Percentiles rank a stretch among this genome's conserved stretches.
Evolutionary conservation across 1,284 basidiomycete genomes (phyloP).

Genomic region (Ceratobasidium sp.): DNA sequence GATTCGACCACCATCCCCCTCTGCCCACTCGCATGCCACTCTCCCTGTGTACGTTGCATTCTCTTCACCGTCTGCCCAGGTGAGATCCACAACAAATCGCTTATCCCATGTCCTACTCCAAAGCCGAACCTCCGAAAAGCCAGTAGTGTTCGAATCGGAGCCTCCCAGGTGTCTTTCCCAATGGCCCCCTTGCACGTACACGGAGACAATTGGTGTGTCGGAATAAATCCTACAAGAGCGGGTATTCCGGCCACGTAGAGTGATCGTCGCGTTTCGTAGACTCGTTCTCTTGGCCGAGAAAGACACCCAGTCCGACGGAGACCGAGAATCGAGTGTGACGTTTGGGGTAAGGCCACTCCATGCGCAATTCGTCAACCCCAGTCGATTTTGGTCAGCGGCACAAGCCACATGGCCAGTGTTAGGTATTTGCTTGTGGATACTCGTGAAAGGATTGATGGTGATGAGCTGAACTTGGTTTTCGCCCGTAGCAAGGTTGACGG

Average conservation of each 20-base stretch:
- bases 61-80: constrained; percentile 54
- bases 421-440: constrained; percentile 59
- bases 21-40: constrained; percentile 77
- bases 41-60: constrained; percentile 61
- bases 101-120: constrained; percentile 79
- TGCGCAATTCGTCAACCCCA: constrained; percentile 53
- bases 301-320: constrained; percentile 15
- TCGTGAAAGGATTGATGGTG: constrained; percentile 58
- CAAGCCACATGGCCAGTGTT: constrained; percentile 65
- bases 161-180: constrained; percentile 53
- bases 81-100: constrained; percentile 68
- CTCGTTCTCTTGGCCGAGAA: constrained; percentile 60
- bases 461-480: constrained; percentile 61
- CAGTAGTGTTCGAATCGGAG: constrained; percentile 62
- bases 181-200: constrained; percentile 56
- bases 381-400: constrained; percentile 55
- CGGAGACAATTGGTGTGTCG: constrained; percentile 62
- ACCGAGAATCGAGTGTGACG: constrained; percentile 47
- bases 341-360: constrained; percentile 56
- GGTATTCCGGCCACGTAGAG: constrained; percentile 68
- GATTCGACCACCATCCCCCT: constrained; percentile 71
- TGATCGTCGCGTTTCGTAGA: constrained; percentile 54
- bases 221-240: constrained; percentile 74
- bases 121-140: constrained; percentile 64
- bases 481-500: constrained; percentile 60